phyloP scores from a whole-genome alignment of 208 protist species.

The Trypanosomatidae sp. region DNA sequence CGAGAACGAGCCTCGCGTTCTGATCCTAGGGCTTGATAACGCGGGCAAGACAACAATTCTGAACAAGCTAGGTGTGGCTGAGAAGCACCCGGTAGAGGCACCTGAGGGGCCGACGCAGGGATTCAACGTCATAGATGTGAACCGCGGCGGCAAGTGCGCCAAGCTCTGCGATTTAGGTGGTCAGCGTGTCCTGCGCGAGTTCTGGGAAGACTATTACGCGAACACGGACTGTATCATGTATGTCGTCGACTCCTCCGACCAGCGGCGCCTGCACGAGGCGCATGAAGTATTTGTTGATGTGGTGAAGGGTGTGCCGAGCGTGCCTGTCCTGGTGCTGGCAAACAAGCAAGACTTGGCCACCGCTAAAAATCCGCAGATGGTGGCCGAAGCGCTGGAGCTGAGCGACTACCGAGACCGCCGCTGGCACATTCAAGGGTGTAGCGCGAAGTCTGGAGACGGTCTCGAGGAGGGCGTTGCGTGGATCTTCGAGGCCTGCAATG shows the following conservation, averaged over 20 bases:
- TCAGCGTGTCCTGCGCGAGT: constrained; percentile 98
- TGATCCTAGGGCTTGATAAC: constrained; percentile 96
- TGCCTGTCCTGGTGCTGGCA: constrained; percentile 98
- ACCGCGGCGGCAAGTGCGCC: constrained; percentile 91
- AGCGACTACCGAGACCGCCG: constrained; percentile 90
- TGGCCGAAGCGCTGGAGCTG: constrained; percentile 84
- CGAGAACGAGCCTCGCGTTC: constrained; percentile 91
- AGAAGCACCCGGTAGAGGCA: constrained; percentile 43
- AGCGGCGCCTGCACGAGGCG: constrained; percentile 90
- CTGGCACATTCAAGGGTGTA: constrained; percentile 97
- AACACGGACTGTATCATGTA: constrained; percentile 98
- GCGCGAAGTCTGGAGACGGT: constrained; percentile 93
- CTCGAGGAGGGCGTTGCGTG: constrained; percentile 94
- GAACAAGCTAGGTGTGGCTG: constrained; percentile 89
- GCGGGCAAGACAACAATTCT: constrained; percentile 98
- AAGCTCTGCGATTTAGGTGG: constrained; percentile 99
- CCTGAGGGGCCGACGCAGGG: constrained; percentile 99
- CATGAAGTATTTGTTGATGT: constrained; percentile 93
- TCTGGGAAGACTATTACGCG: constrained; percentile 98
- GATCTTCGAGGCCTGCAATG: constrained; percentile 80
- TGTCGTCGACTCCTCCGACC: constrained; percentile 96
- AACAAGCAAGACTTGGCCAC: constrained; percentile 99
- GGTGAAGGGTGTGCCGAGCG: constrained; percentile 94
- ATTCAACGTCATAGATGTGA: constrained; percentile 99
- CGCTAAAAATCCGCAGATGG: constrained; percentile 69